Evolutionary conservation across 345 rosid species (phyloP).

Genomic region (Conringia planisiliqua): DNA sequence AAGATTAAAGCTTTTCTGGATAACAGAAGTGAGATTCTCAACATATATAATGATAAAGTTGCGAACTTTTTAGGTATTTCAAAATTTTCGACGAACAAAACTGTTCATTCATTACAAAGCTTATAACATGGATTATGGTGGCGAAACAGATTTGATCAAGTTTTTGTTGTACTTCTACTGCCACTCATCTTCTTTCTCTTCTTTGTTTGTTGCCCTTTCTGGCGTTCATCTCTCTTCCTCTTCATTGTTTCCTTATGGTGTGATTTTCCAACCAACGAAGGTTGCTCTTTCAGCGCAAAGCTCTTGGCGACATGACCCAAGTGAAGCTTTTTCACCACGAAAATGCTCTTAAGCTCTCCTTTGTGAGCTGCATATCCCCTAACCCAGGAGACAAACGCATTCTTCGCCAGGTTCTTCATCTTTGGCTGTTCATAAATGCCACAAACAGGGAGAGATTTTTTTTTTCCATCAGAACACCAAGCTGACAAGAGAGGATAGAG

Average conservation of each 20-base stretch:
- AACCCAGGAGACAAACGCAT: conserved; percentile 89
- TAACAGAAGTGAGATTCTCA: not conserved
- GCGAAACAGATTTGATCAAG: not conserved
- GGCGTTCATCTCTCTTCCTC: conserved; percentile 76
- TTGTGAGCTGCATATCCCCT: conserved; percentile 90
- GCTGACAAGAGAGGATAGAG: not conserved
- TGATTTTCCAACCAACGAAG: conserved; percentile 74
- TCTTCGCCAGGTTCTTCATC: conserved; percentile 65
- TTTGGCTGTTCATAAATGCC: conserved; percentile 44
- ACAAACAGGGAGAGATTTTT: conserved; percentile 1
- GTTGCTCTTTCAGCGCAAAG: conserved; percentile 88
- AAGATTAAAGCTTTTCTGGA: not conserved
- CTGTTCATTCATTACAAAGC: conserved; percentile 18
- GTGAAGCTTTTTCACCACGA: conserved; percentile 88
- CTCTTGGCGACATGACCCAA: conserved; percentile 97
- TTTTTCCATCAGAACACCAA: not conserved
- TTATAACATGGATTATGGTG: not conserved
- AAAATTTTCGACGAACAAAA: conserved; percentile 24
- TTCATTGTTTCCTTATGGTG: conserved; percentile 77
- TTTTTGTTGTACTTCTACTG: not conserved
- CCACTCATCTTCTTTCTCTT: conserved; percentile 40
- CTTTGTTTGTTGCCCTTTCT: conserved; percentile 38
- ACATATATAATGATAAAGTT: not conserved
- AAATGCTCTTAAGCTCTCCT: conserved; percentile 84
- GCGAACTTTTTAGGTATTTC: not conserved